Evolutionary conservation across 2,329 filamentous ascomycete species (phyloP).

Genomic region (Arthroderma sp.): DNA sequence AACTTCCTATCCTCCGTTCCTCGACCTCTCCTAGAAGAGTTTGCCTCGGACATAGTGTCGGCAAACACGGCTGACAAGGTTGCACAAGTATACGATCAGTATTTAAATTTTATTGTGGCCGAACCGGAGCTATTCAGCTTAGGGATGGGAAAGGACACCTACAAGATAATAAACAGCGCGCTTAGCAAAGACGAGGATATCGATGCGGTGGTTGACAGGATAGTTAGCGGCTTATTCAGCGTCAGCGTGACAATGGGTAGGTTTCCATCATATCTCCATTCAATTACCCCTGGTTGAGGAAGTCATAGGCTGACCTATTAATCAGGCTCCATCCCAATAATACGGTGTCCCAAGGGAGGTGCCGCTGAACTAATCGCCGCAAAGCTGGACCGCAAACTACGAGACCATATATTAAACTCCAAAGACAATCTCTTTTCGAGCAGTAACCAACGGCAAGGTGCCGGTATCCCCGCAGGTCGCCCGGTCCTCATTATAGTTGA

Average conservation of each 20-base stretch:
- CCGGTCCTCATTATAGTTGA: constrained; percentile 90
- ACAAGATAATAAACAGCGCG: constrained; percentile 91
- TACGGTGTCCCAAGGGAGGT: constrained; percentile 82
- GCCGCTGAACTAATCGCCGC: constrained; percentile 89
- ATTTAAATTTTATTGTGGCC: constrained; percentile 91
- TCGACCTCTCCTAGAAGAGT: constrained; percentile 81
- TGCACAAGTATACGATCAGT: constrained; percentile 88
- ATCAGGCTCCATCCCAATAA: constrained; percentile 78
- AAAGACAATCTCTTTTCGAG: constrained; percentile 91
- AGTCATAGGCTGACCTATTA: background rate
- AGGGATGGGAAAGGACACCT: constrained; percentile 83
- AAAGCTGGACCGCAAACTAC: constrained; percentile 86
- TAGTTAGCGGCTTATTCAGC: constrained; percentile 93
- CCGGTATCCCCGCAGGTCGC: constrained; percentile 56
- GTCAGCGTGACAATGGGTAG: constrained; percentile 95
- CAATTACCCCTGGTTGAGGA: background rate
- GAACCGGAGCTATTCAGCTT: constrained; percentile 93
- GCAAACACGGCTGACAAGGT: constrained; percentile 80
- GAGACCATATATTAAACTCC: constrained; percentile 92
- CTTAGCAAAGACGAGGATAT: constrained; percentile 82
- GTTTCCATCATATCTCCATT: constrained; percentile 12
- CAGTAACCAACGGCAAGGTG: constrained; percentile 42
- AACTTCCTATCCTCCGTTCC: constrained; percentile 95
- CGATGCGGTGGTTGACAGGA: constrained; percentile 73
- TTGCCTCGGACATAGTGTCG: constrained; percentile 73